A percentile compares a stretch with the other conserved stretches of the same genome.
Evolutionary conservation across 2,329 filamentous ascomycete species (phyloP).

Genomic region (Tolypocladium amazonense): DNA sequence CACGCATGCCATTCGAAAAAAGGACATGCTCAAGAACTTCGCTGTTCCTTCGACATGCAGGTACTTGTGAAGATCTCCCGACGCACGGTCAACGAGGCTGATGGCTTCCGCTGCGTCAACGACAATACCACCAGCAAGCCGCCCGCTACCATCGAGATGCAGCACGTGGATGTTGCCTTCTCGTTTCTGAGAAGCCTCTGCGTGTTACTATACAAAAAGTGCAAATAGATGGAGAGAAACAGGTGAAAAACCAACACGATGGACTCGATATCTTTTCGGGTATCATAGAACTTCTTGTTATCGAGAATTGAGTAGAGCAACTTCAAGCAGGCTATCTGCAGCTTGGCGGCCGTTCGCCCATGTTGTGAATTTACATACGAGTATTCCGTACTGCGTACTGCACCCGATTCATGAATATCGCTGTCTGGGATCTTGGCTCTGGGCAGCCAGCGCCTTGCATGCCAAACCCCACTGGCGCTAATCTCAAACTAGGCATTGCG

Average conservation of each 20-base stretch:
- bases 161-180: slow-evolving; percentile 30
- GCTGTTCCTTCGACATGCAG: slow-evolving; percentile 54
- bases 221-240: not conserved
- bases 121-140: slow-evolving; percentile 57
- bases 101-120: slow-evolving; percentile 60
- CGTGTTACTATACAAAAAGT: not conserved
- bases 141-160: slow-evolving; percentile 64
- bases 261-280: not conserved
- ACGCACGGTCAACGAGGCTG: slow-evolving; percentile 57
- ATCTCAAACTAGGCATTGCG: not conserved
- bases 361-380: not conserved
- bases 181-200: too few relatives aligned
- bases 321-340: not conserved
- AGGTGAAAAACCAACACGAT: not conserved
- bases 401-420: not conserved
- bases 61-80: slow-evolving; percentile 55
- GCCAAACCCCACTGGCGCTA: not conserved
- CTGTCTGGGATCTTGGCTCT: not conserved
- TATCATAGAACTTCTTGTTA: not conserved
- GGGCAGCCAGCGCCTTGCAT: not conserved
- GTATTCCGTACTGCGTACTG: too few relatives aligned
- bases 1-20: slow-evolving; percentile 43
- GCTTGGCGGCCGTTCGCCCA: not conserved
- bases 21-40: slow-evolving; percentile 69
- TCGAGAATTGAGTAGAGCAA: not conserved